Percentiles rank a stretch among this genome's conserved stretches.
Conservation (phyloP, 148 eudicot genomes). For the Rhododendron molle region DNA sequence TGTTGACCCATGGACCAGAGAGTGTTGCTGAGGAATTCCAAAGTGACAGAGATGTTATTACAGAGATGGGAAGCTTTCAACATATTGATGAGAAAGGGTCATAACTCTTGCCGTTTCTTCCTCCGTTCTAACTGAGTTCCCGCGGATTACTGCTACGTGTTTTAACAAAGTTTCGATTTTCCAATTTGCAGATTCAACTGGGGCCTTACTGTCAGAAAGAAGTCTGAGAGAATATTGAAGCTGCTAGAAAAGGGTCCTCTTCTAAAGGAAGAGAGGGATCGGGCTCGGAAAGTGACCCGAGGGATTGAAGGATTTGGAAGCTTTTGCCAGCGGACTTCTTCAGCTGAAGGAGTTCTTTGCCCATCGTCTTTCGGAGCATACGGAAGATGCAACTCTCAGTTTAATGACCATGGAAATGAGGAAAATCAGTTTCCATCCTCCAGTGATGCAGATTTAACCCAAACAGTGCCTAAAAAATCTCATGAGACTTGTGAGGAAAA, state of each 20-base stretch:
- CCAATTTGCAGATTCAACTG: slow-evolving; percentile 66
- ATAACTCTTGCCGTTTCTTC: not conserved
- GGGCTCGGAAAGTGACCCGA: slow-evolving; percentile 65
- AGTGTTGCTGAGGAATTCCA: slow-evolving; percentile 82
- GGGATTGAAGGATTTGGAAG: slow-evolving; percentile 94
- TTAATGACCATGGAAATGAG: slow-evolving; percentile 49
- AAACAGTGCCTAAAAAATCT: not conserved
- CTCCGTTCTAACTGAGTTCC: too few species aligned
- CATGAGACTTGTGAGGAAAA: slow-evolving; percentile 3
- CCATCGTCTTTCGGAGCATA: slow-evolving; percentile 27
- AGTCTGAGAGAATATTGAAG: slow-evolving; percentile 60
- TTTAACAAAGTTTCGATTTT: not conserved
- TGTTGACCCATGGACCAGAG: slow-evolving; percentile 91
- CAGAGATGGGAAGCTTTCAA: slow-evolving; percentile 63
- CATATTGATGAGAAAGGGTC: slow-evolving; percentile 86
- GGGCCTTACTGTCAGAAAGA: slow-evolving; percentile 76
- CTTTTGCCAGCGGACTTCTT: slow-evolving; percentile 39
- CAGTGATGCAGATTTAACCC: slow-evolving; percentile 3
- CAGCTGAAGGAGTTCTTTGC: slow-evolving; percentile 25
- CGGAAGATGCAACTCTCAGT: slow-evolving; percentile 63
- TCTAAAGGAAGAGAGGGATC: slow-evolving; percentile 69
- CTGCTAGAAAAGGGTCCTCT: slow-evolving; percentile 60
- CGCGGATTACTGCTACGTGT: too few species aligned
- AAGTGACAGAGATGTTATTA: slow-evolving; percentile 42
- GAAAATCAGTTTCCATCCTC: slow-evolving; percentile 24